Evolutionary conservation across 2,329 filamentous ascomycete genomes (phyloP).

Genomic region (Neonectria hederae): DNA sequence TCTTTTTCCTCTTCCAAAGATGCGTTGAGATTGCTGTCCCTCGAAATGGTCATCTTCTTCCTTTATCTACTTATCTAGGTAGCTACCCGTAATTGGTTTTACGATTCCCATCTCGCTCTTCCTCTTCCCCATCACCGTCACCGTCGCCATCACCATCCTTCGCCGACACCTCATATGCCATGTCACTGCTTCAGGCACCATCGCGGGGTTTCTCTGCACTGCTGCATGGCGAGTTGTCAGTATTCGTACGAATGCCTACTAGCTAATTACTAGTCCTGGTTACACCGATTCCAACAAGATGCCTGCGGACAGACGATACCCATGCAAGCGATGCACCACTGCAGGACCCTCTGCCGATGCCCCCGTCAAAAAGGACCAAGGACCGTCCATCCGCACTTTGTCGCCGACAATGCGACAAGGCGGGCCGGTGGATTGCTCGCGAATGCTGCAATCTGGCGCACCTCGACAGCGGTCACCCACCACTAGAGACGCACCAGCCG

Average conservation of each 20-base stretch:
- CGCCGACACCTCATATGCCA: neutral
- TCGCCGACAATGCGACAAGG: slow-evolving; percentile 14
- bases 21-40: neutral
- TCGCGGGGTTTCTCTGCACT: neutral
- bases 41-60: neutral
- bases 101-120: neutral
- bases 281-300: slow-evolving; percentile 20
- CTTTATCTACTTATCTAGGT: neutral
- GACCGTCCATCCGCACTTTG: slow-evolving; percentile 19
- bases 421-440: slow-evolving; percentile 9
- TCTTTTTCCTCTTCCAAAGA: neutral
- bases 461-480: slow-evolving; percentile 3
- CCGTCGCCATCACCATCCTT: no score
- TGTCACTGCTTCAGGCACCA: neutral
- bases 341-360: slow-evolving; percentile 11
- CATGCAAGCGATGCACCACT: slow-evolving; percentile 19
- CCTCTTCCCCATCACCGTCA: neutral
- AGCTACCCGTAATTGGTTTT: neutral
- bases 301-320: slow-evolving; percentile 14
- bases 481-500: slow-evolving; percentile 26
- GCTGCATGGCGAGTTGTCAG: slow-evolving; percentile 3
- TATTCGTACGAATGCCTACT: neutral
- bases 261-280: slow-evolving; percentile 15
- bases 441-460: slow-evolving; percentile 8
- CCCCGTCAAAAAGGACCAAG: slow-evolving; percentile 18